Percentiles rank a stretch among this genome's conserved stretches.
Evolutionary conservation across 306 rosid species (phyloP).

Genomic region (Vigna mungo): DNA sequence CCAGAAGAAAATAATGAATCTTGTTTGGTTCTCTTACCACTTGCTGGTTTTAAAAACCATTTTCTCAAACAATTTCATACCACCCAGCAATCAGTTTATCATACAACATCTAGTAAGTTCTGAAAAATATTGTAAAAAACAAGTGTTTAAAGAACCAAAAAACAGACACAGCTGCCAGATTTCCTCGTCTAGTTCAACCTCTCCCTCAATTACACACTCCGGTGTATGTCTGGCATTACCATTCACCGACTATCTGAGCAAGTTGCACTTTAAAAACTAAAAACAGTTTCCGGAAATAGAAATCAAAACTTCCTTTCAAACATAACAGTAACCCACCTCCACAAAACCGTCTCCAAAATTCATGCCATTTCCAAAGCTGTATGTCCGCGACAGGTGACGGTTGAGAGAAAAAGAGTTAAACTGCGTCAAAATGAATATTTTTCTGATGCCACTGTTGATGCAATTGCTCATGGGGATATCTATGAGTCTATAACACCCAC

Average conservation of each 20-base stretch:
- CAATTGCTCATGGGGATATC: constrained; percentile 97
- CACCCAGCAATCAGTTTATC: neutral
- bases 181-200: neutral
- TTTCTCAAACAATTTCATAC: neutral
- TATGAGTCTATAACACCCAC: constrained; percentile 91
- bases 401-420: constrained; percentile 91
- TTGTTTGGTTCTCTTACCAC: neutral
- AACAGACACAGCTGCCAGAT: neutral
- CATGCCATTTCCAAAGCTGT: constrained; percentile 78
- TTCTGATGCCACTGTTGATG: constrained; percentile 89
- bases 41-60: neutral
- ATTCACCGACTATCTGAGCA: neutral
- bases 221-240: neutral
- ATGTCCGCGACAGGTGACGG: constrained; percentile 82
- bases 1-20: neutral
- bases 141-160: neutral
- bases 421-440: constrained; percentile 83
- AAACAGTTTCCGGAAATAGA: neutral
- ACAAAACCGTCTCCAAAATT: constrained; percentile 88
- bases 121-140: neutral
- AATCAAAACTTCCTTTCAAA: neutral
- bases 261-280: neutral
- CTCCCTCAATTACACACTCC: neutral
- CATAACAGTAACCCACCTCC: constrained; percentile 60
- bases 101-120: neutral